Base-by-base conservation (phyloP, 1,284 basidiomycete genomes). In the Fomitopsis betulina region DNA sequence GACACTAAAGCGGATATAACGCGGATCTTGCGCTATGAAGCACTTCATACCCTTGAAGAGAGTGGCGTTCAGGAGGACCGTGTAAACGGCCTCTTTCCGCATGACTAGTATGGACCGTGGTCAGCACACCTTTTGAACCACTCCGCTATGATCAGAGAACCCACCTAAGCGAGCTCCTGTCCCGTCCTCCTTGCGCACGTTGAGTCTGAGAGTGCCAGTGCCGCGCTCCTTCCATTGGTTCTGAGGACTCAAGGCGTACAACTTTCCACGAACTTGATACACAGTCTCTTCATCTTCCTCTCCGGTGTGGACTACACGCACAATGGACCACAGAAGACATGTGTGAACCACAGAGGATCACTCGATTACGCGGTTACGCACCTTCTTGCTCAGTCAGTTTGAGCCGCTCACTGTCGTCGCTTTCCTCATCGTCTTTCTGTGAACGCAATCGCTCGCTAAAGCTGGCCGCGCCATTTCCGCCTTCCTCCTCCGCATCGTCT, bases 281-380 rank as follows among this genome's bases (percentile, higher is more conserved):
- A 94, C 75, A 1, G 91, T 94, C 59, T 89, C 83, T 70, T 98
- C 95, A 23, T 93, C 90, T 71, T 98, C 95, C 72, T 98, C 95
- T 10, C 95, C 95, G 0, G 95, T 98, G 45, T 82, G 76, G 33
- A 92, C 94, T 96, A 65, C 25, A 63, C 5, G 59, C 17, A 53
- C 19, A 54, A 35, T 42, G 59, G 55, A 57, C 21, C 43, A 53
- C 19, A 23, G 40, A 13, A 32, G 49, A 54, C 38, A 19, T 32
- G 57, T 13, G 9, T 19, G 27, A 57, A 3, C 13, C 30, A 39
- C 43, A 30, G 42, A 42, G n/a, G 27, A 30, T 17, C 25, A 30
- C 7, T 25, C 45, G 45, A 47, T 13, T 13, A 2, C 5, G 30
- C 25, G 33, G 49, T 5, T 13, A 73, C 84, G 65, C 60, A 88